phyloP scores from a whole-genome alignment of 352 stramenopile genomes.

The Phytopythium delawarense region DNA sequence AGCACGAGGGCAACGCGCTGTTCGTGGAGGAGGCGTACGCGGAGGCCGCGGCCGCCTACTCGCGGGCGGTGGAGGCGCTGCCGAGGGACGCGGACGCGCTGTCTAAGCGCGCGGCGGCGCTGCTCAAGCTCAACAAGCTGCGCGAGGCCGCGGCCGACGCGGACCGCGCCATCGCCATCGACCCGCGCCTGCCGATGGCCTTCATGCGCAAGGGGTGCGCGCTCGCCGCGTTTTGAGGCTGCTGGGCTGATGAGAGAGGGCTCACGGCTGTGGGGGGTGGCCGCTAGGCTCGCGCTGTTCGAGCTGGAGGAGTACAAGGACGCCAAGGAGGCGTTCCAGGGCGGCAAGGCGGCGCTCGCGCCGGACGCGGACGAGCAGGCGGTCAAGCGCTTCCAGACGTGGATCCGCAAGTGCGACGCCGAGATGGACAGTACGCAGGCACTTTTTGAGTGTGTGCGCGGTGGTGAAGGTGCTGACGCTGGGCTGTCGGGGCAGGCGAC shows the following conservation, averaged over 20 bases:
- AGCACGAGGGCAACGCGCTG: conserved; percentile 67
- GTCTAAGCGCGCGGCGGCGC: conserved; percentile 64
- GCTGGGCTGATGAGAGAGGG: not conserved
- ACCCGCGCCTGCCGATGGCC: conserved; percentile 48
- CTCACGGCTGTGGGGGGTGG: not conserved
- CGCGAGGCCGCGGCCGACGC: conserved; percentile 52
- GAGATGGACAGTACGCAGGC: conserved; percentile 59
- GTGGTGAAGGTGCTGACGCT: not conserved
- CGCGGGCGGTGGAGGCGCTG: conserved; percentile 31
- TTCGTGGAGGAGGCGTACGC: conserved; percentile 85
- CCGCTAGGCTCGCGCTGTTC: conserved; percentile 65
- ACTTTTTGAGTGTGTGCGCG: not conserved
- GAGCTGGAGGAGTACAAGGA: conserved; percentile 68
- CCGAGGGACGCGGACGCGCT: conserved; percentile 44
- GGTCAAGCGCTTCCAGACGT: conserved; percentile 67
- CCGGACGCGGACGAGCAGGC: conserved; percentile 27
- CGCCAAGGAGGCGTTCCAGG: conserved; percentile 59
- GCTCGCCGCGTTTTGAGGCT: not conserved
- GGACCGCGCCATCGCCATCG: conserved; percentile 38
- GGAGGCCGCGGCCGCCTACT: conserved; percentile 52
- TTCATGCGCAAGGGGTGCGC: conserved; percentile 71
- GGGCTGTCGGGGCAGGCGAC: conserved; percentile 9
- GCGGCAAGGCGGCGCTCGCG: conserved; percentile 32
- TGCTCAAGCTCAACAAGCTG: conserved; percentile 65
- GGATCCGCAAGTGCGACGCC: conserved; percentile 86